Percentiles rank a stretch among this genome's conserved stretches.
phyloP scores from a whole-genome alignment of 23 red algal species.

The Gracilaria domingensis region DNA sequence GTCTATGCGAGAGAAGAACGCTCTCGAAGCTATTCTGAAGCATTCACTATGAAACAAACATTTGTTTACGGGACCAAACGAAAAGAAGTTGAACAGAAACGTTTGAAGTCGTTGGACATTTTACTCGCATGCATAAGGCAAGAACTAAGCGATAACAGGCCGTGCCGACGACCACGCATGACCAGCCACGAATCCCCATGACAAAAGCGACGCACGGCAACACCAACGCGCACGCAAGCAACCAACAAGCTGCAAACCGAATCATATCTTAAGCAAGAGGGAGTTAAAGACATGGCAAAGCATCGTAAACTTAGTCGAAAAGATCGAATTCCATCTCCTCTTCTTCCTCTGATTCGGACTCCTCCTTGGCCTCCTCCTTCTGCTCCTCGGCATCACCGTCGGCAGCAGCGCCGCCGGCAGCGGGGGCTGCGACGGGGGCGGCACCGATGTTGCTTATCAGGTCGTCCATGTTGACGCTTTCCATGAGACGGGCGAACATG shows the following conservation, averaged over 20 bases:
- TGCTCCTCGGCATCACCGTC: slow-evolving; percentile 44
- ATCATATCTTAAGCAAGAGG: not conserved
- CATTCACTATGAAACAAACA: no score
- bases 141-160: not conserved
- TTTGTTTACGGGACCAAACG: no score
- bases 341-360: slow-evolving; percentile 77
- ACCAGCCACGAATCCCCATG: not conserved
- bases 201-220: not conserved
- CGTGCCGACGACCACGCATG: not conserved
- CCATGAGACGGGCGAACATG: slow-evolving; percentile 81
- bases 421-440: slow-evolving; percentile 66
- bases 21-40: no score
- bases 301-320: slow-evolving; percentile 62
- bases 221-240: not conserved
- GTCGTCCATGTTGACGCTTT: slow-evolving; percentile 83
- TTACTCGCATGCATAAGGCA: not conserved
- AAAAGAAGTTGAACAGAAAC: not conserved
- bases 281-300: not conserved
- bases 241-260: not conserved
- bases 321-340: slow-evolving; percentile 79
- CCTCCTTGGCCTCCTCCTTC: slow-evolving; percentile 74
- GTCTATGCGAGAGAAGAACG: no score
- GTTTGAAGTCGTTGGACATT: not conserved
- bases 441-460: slow-evolving; percentile 81
- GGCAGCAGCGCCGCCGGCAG: slow-evolving; percentile 47